Evolutionary conservation across 106 monocot genomes (phyloP).

Genomic region (Platanthera guangdongensis): DNA sequence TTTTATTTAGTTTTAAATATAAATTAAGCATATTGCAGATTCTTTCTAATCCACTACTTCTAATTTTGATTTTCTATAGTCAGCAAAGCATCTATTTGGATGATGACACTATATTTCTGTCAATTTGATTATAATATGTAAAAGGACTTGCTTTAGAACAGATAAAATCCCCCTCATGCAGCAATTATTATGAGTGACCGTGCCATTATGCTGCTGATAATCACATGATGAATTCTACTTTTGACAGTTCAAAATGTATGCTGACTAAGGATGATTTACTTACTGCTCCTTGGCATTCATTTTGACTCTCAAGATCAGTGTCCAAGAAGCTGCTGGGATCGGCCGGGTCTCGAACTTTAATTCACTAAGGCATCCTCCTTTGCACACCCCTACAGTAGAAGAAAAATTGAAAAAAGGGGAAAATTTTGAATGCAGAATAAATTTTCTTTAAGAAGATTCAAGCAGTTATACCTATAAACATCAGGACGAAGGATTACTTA

Average conservation of each 20-base stretch:
- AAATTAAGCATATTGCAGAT: neutral
- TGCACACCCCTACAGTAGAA: neutral
- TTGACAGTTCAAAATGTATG: neutral
- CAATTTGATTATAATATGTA: neutral
- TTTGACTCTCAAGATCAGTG: neutral
- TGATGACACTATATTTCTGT: neutral
- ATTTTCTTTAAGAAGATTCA: neutral
- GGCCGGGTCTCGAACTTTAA: neutral
- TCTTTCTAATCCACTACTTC: neutral
- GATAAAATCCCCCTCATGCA: neutral
- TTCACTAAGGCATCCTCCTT: constrained; percentile 2
- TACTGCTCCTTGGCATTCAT: constrained; percentile 6
- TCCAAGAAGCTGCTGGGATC: neutral
- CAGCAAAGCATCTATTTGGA: neutral
- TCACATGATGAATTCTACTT: neutral
- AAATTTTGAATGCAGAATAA: neutral
- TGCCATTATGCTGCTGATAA: neutral
- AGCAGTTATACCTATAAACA: neutral
- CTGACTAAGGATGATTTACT: neutral
- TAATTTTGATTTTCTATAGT: neutral
- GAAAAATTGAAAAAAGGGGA: neutral
- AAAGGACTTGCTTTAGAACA: neutral
- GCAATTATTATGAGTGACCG: neutral
- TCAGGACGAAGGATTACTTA: neutral
- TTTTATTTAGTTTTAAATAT: neutral